phyloP scores from a whole-genome alignment of 176 grass and related monocot species.

The Dactylis glomerata region DNA sequence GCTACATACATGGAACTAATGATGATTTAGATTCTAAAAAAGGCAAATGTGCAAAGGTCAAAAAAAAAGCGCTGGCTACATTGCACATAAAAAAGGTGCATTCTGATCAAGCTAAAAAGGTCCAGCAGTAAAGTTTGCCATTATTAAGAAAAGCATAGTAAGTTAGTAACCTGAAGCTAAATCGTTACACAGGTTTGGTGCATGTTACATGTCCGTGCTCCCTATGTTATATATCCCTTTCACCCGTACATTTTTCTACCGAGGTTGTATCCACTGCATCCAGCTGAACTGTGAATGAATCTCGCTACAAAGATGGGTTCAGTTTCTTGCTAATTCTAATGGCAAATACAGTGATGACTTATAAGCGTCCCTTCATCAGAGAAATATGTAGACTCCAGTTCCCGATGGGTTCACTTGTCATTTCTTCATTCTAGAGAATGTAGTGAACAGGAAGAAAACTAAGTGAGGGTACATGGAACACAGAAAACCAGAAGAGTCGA shows the following conservation, averaged over 20 bases:
- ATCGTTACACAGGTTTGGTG: neutral
- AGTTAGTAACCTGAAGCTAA: neutral
- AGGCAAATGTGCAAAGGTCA: neutral
- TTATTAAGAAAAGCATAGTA: neutral
- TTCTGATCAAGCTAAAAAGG: slow-evolving; percentile 15
- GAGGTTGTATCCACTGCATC: neutral
- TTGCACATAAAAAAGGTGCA: neutral
- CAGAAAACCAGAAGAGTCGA: neutral
- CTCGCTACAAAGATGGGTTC: neutral
- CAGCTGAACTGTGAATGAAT: neutral
- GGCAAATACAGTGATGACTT: neutral
- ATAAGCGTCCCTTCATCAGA: neutral
- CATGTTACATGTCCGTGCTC: neutral
- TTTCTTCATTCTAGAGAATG: neutral
- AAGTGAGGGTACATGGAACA: neutral
- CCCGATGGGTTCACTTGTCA: neutral
- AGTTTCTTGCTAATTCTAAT: neutral
- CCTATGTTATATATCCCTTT: neutral
- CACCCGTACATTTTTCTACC: neutral
- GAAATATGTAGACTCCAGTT: neutral
- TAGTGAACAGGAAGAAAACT: neutral
- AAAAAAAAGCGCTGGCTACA: neutral
- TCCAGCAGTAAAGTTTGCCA: slow-evolving; percentile 6
- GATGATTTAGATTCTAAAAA: slow-evolving; percentile 45
- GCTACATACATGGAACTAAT: slow-evolving; percentile 62